Percentiles rank a stretch among this genome's conserved stretches.
phyloP scores from a whole-genome alignment of 768 basidiomycete species.

The Mycena chlorophos region DNA sequence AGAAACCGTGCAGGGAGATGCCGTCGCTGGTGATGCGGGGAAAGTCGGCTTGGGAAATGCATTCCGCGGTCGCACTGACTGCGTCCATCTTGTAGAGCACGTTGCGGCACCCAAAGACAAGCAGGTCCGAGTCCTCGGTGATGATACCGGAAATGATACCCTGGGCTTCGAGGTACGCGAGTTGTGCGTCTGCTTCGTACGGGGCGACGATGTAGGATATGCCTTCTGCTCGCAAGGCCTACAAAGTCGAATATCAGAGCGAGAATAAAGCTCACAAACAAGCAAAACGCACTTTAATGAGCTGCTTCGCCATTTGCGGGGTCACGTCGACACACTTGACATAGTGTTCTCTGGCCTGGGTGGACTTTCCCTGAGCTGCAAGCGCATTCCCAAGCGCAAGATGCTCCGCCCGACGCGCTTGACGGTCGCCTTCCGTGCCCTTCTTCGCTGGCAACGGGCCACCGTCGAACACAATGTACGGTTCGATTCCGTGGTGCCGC shows the following conservation, averaged over 20 bases:
- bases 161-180: conserved; percentile 83
- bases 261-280: not conserved
- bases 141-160: conserved; percentile 88
- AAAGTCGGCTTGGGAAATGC: conserved; percentile 69
- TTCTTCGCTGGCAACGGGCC: conserved; percentile 94
- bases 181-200: conserved; percentile 97
- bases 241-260: conserved; percentile 12
- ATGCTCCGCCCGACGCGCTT: conserved; percentile 73
- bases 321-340: conserved; percentile 93
- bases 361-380: conserved; percentile 72
- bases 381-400: conserved; percentile 72
- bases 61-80: conserved; percentile 60
- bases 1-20: conserved; percentile 47
- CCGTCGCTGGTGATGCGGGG: conserved; percentile 53
- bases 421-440: conserved; percentile 82
- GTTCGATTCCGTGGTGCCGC: conserved; percentile 78
- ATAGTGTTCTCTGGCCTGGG: conserved; percentile 84
- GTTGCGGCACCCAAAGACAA: conserved; percentile 92
- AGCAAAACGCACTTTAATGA: conserved; percentile 78
- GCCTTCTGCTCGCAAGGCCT: conserved; percentile 80
- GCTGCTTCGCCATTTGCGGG: conserved; percentile 94
- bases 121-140: conserved; percentile 96
- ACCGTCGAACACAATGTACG: conserved; percentile 95
- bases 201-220: conserved; percentile 84
- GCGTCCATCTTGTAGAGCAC: conserved; percentile 94